These are phyloP conservation scores for Talaromyces piceae DNA, from an alignment of 2,329 filamentous ascomycete species.

Conservation along the genomic window DNA sequence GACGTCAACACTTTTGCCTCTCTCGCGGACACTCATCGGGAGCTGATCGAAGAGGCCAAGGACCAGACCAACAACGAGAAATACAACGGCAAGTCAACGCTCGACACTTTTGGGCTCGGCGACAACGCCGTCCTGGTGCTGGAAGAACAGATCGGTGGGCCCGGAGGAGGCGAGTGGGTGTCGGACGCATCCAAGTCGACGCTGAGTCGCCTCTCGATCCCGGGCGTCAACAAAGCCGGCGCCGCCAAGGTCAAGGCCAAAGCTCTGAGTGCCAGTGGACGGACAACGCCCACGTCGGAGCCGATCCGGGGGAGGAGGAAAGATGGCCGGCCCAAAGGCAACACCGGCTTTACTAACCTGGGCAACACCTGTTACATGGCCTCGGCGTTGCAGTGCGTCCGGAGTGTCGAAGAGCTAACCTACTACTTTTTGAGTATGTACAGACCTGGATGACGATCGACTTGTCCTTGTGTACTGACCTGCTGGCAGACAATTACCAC, in stretches of 20 bases:
- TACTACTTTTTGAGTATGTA: conserved; percentile 68
- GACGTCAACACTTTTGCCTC: conserved; percentile 56
- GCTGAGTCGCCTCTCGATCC: conserved; percentile 44
- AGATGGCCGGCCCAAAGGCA: conserved; percentile 63
- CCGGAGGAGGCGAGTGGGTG: conserved; percentile 48
- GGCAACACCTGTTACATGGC: conserved; percentile 99
- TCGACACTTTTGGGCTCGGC: conserved; percentile 61
- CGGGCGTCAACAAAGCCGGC: conserved; percentile 26
- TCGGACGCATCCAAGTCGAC: conserved; percentile 43
- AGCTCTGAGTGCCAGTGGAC: conserved; percentile 46
- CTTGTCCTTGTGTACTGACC: not conserved
- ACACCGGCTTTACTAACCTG: conserved; percentile 77
- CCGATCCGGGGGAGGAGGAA: conserved; percentile 63
- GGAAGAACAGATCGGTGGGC: conserved; percentile 62
- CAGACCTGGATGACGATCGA: not conserved
- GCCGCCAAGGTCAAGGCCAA: conserved; percentile 33
- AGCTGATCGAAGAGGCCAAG: conserved; percentile 51
- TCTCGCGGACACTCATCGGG: conserved; percentile 56
- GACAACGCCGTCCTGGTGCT: conserved; percentile 71
- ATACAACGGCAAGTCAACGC: conserved; percentile 65
- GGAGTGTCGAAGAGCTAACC: conserved; percentile 86
- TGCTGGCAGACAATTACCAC: conserved; percentile 52
- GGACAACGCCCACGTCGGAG: conserved; percentile 60
- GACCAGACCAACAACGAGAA: conserved; percentile 68
- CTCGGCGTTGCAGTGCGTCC: conserved; percentile 87